These are phyloP conservation scores for Blepharisma undulans DNA, from an alignment of 169 alveolate genomes.

Conservation along the genomic window DNA sequence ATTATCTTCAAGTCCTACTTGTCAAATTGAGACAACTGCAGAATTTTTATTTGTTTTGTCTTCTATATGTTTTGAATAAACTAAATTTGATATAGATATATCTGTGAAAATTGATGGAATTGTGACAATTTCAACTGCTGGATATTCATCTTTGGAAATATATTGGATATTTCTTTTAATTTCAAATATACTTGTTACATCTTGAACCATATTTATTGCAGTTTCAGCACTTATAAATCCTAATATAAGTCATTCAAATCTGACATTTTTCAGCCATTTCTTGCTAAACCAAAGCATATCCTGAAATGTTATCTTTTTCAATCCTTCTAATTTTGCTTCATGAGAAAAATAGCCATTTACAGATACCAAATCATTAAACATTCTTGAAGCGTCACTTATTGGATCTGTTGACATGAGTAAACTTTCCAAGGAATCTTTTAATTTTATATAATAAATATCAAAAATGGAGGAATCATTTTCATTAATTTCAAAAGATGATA, in stretches of 20 bases:
- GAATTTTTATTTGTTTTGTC: not conserved
- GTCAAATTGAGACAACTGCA: not conserved
- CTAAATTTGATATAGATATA: not conserved
- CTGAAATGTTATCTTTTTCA: not conserved
- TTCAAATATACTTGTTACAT: not conserved
- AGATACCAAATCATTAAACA: not conserved
- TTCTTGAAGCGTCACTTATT: not conserved
- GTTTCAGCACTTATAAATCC: not conserved
- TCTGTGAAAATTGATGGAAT: not conserved
- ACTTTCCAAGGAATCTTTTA: not conserved
- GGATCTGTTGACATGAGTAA: not conserved
- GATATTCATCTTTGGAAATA: not conserved
- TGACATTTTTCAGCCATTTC: not conserved
- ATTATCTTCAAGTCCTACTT: not conserved
- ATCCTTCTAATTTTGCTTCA: not conserved
- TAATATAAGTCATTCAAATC: slow-evolving; percentile 3
- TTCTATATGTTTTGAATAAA: not conserved
- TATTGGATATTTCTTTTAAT: not conserved
- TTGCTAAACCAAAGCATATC: slow-evolving; percentile 9
- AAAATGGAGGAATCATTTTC: not conserved
- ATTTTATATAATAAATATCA: not conserved
- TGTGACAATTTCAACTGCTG: not conserved
- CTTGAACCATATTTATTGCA: not conserved
- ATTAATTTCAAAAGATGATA: not conserved
- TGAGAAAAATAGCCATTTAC: not conserved